phyloP scores from a whole-genome alignment of 495 filamentous ascomycete genomes.

The Pseudevernia furfuracea region DNA sequence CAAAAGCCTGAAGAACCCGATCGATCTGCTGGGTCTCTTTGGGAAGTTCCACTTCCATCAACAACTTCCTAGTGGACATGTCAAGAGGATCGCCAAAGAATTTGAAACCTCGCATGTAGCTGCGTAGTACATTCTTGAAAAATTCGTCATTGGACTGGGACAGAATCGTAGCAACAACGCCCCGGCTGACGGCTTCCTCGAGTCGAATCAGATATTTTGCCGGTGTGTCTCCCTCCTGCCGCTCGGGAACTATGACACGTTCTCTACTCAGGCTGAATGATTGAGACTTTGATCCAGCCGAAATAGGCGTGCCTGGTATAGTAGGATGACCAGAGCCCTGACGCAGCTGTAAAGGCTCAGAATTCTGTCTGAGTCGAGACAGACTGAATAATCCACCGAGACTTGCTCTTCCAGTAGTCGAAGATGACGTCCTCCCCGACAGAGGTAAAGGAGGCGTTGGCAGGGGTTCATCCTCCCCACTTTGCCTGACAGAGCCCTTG shows the following conservation, averaged over 20 bases:
- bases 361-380: conserved; percentile 66
- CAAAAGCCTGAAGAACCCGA: conserved; percentile 85
- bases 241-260: conserved; percentile 62
- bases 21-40: conserved; percentile 99
- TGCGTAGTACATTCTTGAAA: conserved; percentile 70
- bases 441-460: conserved; percentile 51
- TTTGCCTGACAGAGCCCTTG: conserved; percentile 61
- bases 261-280: conserved; percentile 58
- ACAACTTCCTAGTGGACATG: conserved; percentile 88
- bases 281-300: conserved; percentile 60
- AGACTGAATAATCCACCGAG: conserved; percentile 81
- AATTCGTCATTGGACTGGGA: conserved; percentile 81
- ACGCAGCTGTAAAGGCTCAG: conserved; percentile 55
- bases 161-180: conserved; percentile 71
- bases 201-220: conserved; percentile 79
- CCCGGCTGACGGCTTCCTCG: conserved; percentile 67
- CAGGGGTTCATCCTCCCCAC: conserved; percentile 49
- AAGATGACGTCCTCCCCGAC: conserved; percentile 68
- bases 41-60: conserved; percentile 94
- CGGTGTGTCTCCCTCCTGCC: conserved; percentile 82
- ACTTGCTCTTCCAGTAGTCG: conserved; percentile 76
- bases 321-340: conserved; percentile 47
- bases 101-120: conserved; percentile 88
- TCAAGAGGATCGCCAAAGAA: conserved; percentile 97
- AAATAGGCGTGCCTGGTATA: conserved; percentile 57